Base-by-base conservation (phyloP, 108 stramenopile genomes). In the Epithemia pelagica region DNA sequence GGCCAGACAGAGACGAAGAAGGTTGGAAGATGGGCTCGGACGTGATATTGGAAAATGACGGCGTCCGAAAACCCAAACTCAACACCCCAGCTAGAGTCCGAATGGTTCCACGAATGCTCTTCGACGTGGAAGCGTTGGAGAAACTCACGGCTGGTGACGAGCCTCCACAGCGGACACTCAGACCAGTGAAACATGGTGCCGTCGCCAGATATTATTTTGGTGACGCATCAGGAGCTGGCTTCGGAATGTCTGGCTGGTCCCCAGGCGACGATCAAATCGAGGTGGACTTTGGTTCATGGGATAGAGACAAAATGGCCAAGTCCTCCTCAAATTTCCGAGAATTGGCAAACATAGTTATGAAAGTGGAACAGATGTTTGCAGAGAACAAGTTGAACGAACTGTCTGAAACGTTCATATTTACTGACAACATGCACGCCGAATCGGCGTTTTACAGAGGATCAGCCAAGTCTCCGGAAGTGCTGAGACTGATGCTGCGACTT, bases 211-310 rank as follows among this genome's bases (percentile, higher is more conserved):
- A 80, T 61, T 77, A 79, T 3, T 84, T 84, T 71, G 83, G 62
- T 0, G 79, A 84, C 58, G 83, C 83, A 3, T 78, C 77, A 21
- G 77, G 74, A 0, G 61, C 58, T 15, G 74, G 74, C 0, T 76
- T 78, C 37, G 78, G 82, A 46, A 52, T 58, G 10, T 51, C 51
- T 51, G 21, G 37, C 5, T 8, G 26, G 23, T 51, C 32, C 23
- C 28, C 60, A 2, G 61, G 26, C 28, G n/a, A 46, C 3, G 15
- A 55, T 26, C 18, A 33, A 26, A 21, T 75, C 21, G 25, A 58
- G 0, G 64, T 57, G 0, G 29, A 22, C 64, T 67, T 10, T 15
- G 37, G 37, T 15, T 46, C 37, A 1, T 58, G 54, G n/a, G 68
- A 70, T 64, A 32, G 60, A 0, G 24, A 21, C 20, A 19, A 70